A percentile compares a stretch with the other conserved stretches of the same genome.
Evolutionary conservation across 2,329 filamentous ascomycete genomes (phyloP).

Genomic region (Botrytis pseudocinerea): DNA sequence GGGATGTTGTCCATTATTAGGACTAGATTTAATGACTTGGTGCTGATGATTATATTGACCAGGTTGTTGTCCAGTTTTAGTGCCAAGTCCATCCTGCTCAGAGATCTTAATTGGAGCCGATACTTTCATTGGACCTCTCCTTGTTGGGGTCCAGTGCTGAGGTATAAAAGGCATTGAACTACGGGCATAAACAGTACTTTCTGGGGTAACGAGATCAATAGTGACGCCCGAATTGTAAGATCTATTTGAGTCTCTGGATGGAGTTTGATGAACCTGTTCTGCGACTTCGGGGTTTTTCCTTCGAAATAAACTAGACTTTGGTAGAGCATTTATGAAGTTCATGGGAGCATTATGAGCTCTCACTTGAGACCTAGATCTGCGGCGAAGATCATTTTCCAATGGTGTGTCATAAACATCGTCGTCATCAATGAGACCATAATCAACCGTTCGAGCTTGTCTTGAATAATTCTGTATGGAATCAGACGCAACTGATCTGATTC

Average conservation of each 20-base stretch:
- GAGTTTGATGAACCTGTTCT: background rate
- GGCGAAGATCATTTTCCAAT: background rate
- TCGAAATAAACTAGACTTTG: constrained; percentile 1
- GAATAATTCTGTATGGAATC: background rate
- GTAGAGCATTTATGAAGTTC: background rate
- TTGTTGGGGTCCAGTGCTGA: background rate
- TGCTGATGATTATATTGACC: background rate
- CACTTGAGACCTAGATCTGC: background rate
- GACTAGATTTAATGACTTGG: background rate
- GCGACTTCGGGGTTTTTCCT: background rate
- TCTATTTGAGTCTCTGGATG: background rate
- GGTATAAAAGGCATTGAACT: constrained; percentile 2
- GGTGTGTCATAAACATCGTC: background rate
- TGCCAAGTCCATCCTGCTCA: background rate
- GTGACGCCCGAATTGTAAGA: background rate
- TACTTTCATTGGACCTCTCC: background rate
- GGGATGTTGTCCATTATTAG: background rate
- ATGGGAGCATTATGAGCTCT: background rate
- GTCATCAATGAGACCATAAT: constrained; percentile 8
- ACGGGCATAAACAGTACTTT: background rate
- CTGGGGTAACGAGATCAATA: constrained; percentile 11
- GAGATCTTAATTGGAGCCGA: background rate
- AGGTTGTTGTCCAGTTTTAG: background rate
- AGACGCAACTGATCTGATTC: background rate
- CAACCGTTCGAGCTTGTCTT: background rate